Evolutionary conservation across 768 basidiomycete genomes (phyloP), one percentile per base, ranked within the genome.

Genomic region (Mycena belliarum): DNA sequence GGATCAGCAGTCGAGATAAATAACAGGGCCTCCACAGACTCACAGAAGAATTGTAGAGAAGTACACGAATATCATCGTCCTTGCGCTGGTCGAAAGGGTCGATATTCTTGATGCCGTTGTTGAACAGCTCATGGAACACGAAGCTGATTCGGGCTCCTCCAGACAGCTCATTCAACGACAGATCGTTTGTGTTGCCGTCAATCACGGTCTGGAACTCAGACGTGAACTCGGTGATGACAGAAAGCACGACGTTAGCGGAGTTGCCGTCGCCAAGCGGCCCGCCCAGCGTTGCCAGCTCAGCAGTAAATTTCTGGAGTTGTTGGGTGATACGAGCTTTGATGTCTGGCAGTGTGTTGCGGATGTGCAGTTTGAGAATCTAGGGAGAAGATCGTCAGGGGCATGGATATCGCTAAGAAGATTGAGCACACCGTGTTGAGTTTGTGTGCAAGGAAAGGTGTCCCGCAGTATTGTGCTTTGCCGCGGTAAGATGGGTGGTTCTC

Each of bases 81-180:
- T 98, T 97, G 64, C 97, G 93, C 76, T 97, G 95, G 71, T 99
- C 97, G 65, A 98, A 99, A 0, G 97, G 97, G 79, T 99, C 97
- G 69, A 98, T 95, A 60, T 79, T 85, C 79, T 88, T 95, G 72
- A 99, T 84, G 59, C 97, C 97, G 68, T 90, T 95, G 76, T 95
- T 97, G 83, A 91, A 99, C 56, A 98, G 75, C 70, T 99, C 97
- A 71, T 99, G 97, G 81, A 95, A 99, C 51, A 99, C 97, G 69
- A 98, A 99, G 68, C 89, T 92, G 80, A 99, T 98, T 73, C 97
- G 87, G 26, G 97, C 97, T 72, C 97, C 97, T 66, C 97, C 97
- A n/a, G 92, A 93, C 21, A 99, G 82, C 74, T 99, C 97, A 68
- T 98, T 98, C 68, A 97, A 70, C 1, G 91, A 89, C 33, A 98